Percentiles rank a stretch among this genome's conserved stretches.
phyloP scores from a whole-genome alignment of 2,329 filamentous ascomycete genomes.

The Parastagonospora avenae region DNA sequence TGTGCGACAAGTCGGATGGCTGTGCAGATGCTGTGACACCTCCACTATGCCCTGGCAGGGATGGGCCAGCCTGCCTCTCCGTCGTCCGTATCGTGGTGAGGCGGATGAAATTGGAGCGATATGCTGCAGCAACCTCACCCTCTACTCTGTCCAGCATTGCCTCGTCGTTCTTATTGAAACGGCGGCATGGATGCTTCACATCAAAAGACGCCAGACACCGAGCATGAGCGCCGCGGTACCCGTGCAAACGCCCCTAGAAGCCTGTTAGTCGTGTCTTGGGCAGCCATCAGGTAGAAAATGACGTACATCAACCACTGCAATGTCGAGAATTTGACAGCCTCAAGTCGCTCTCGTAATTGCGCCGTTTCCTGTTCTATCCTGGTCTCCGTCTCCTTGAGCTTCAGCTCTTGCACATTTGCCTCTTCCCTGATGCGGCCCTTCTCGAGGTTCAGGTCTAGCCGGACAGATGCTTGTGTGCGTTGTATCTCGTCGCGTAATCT shows the following conservation, averaged over 20 bases:
- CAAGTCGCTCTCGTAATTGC: constrained; percentile 84
- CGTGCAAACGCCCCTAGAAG: constrained; percentile 65
- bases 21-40: constrained; percentile 27
- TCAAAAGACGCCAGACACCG: constrained; percentile 70
- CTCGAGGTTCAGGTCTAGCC: constrained; percentile 91
- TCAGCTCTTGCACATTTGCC: constrained; percentile 93
- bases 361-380: constrained; percentile 98
- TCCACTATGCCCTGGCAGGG: constrained; percentile 19
- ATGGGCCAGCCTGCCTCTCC: constrained; percentile 11
- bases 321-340: constrained; percentile 97
- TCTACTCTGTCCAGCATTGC: too few species aligned
- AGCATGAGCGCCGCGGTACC: constrained; percentile 69
- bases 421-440: constrained; percentile 97
- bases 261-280: constrained; percentile 27
- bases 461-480: constrained; percentile 88
- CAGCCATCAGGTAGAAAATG: neutral
- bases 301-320: constrained; percentile 97
- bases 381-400: constrained; percentile 98
- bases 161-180: neutral
- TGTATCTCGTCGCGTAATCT: constrained; percentile 91
- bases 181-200: constrained; percentile 51
- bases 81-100: constrained; percentile 8
- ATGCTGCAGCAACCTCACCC: constrained; percentile 9
- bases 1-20: constrained; percentile 16
- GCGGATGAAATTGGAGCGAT: constrained; percentile 1